Evolutionary conservation across 192 early-diverging fungal species (phyloP), one percentile per base, ranked within the genome.

Genomic region (Coemansia sp.): DNA sequence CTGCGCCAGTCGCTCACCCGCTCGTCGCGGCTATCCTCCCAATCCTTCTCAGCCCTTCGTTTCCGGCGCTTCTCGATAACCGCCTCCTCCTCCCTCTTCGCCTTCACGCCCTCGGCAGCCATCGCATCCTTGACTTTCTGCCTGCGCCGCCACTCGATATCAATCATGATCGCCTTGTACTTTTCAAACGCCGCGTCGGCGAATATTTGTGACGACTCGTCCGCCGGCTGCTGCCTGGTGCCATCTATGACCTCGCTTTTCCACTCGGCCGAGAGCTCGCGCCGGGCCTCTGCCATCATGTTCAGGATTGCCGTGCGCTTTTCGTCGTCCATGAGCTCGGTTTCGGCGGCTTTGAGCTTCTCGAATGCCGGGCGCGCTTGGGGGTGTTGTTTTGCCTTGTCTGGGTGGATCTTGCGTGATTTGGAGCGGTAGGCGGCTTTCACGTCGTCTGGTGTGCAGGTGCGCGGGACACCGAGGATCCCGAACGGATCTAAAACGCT

Each of bases 311-410:
- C 53, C 24, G 56, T 50, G 56, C 69, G 68, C 54, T 67, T 71
- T 2, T 42, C 54, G 24, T 71, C 64, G 48, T 77, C 73, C 73
- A 76, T 77, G 28, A 77, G 53, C 42, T 71, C 65, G 3, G 69
- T 27, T 32, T 71, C 68, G 14, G 75, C 75, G 19, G 25, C 38
- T 43, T 77, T 77, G 22, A 77, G 61, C 29, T 53, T 46, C 45
- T 77, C 75, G 22, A 77, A 77, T 4, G 75, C 75, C 10, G 71
- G 56, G n/a, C 68, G 75, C 6, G 75, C 75, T 5, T 67, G 58
- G n/a, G n/a, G n/a, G 4, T 27, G 46, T 14, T 77, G 75, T 8
- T 38, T 54, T 0, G 75, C 64, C 31, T 77, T 77, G 51, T 77
- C 75, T 3, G 75, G 75, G 46, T 77, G 75, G 8, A 77, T 77